Evolutionary conservation across 148 eudicot species (phyloP).

Genomic region (Vaccinium corymbosum): DNA sequence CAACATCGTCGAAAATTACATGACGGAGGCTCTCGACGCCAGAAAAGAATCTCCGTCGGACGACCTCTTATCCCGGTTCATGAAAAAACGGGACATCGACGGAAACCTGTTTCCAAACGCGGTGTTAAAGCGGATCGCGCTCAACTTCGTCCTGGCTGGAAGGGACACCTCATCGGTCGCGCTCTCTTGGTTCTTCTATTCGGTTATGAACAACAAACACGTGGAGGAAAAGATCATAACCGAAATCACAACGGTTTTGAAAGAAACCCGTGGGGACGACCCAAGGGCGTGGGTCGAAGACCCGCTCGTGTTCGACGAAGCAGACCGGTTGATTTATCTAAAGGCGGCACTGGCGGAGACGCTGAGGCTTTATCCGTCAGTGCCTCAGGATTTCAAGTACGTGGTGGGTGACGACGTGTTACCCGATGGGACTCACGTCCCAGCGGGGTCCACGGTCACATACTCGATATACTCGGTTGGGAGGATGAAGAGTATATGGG

Average conservation of each 20-base stretch:
- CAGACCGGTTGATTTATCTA: conserved; percentile 60
- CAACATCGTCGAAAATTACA: conserved; percentile 56
- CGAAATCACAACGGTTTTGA: conserved; percentile 48
- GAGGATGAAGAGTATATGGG: conserved; percentile 85
- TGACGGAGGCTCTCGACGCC: conserved; percentile 52
- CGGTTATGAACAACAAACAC: conserved; percentile 60
- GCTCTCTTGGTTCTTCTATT: conserved; percentile 84
- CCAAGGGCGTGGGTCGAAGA: conserved; percentile 43
- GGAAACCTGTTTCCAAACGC: conserved; percentile 44
- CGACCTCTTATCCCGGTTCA: conserved; percentile 71
- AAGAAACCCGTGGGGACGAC: conserved; percentile 56
- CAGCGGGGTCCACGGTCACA: conserved; percentile 78
- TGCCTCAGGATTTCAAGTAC: conserved; percentile 75
- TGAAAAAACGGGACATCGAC: conserved; percentile 54
- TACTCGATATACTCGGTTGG: conserved; percentile 85
- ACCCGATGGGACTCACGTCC: conserved; percentile 64
- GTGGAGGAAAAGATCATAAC: conserved; percentile 51
- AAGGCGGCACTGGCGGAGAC: conserved; percentile 82
- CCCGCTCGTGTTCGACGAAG: conserved; percentile 71
- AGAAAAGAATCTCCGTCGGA: conserved; percentile 60
- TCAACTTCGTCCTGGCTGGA: conserved; percentile 83
- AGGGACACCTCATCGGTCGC: conserved; percentile 87
- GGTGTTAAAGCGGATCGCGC: conserved; percentile 70
- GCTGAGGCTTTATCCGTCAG: conserved; percentile 73
- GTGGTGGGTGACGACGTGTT: conserved; percentile 68